Conservation (phyloP, 2,329 filamentous ascomycete species). For the Trichoderma afroharzianum region DNA sequence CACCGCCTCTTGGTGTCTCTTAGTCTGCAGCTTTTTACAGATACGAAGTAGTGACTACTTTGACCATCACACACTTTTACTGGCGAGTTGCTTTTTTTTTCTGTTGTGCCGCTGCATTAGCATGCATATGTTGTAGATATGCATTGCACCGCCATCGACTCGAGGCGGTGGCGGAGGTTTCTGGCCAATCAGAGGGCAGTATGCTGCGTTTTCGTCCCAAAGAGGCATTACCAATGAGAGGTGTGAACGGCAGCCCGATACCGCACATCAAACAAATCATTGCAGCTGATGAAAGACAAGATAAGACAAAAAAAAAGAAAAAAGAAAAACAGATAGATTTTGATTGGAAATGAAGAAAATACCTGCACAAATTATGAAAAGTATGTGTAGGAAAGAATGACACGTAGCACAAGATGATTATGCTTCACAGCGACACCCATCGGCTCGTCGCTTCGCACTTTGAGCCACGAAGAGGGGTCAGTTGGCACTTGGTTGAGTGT, state of each 20-base stretch:
- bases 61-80: background rate
- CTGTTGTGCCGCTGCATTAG: background rate
- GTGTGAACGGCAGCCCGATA: background rate
- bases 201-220: constrained; percentile 7
- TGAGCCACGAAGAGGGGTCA: background rate
- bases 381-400: background rate
- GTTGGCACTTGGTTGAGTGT: background rate
- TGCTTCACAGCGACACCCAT: background rate
- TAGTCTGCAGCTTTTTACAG: background rate
- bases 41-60: background rate
- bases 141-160: constrained; percentile 1
- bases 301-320: background rate
- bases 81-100: background rate
- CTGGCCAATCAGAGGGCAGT: background rate
- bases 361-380: background rate
- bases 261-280: background rate
- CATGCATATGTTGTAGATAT: background rate
- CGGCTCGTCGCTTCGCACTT: background rate
- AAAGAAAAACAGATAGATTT: background rate
- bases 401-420: background rate
- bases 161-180: background rate
- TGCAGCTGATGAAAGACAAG: background rate
- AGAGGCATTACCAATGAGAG: constrained; percentile 10
- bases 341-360: background rate
- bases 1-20: background rate